Conservation (phyloP, 1,284 basidiomycete genomes). For the Lentinula novae-zelandiae region DNA sequence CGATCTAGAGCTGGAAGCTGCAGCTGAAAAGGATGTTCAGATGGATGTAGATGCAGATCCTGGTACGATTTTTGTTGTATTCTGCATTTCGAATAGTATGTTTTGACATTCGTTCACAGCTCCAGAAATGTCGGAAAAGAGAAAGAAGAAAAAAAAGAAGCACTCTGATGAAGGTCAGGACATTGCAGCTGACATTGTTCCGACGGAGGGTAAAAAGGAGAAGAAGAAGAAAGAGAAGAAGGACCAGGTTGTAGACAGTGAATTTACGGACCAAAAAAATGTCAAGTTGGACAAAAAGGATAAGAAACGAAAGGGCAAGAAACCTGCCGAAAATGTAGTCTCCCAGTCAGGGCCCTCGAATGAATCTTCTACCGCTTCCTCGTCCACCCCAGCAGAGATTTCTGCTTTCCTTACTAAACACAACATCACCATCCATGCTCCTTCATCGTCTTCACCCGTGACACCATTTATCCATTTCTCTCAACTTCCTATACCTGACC, state of each 20-base stretch:
- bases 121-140: background rate
- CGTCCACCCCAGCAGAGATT: slow-evolving; percentile 37
- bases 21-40: background rate
- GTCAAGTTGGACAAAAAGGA: slow-evolving; percentile 21
- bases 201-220: slow-evolving; percentile 13
- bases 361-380: slow-evolving; percentile 6
- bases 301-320: slow-evolving; percentile 21
- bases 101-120: background rate
- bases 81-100: background rate
- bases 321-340: slow-evolving; percentile 20
- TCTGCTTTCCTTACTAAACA: slow-evolving; percentile 69
- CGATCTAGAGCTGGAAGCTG: slow-evolving; percentile 3
- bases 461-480: slow-evolving; percentile 79
- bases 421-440: slow-evolving; percentile 68
- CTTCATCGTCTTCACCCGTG: slow-evolving; percentile 40
- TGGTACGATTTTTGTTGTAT: background rate
- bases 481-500: slow-evolving; percentile 65
- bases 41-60: slow-evolving; percentile 1
- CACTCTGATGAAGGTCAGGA: background rate
- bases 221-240: slow-evolving; percentile 21
- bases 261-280: background rate
- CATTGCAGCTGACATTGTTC: background rate
- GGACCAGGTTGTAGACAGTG: background rate
- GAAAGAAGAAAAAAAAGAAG: slow-evolving; percentile 6
- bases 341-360: background rate